Percentiles rank a stretch among this genome's conserved stretches.
Conservation (phyloP, 768 basidiomycete genomes). For the Lactarius hatsudake region DNA sequence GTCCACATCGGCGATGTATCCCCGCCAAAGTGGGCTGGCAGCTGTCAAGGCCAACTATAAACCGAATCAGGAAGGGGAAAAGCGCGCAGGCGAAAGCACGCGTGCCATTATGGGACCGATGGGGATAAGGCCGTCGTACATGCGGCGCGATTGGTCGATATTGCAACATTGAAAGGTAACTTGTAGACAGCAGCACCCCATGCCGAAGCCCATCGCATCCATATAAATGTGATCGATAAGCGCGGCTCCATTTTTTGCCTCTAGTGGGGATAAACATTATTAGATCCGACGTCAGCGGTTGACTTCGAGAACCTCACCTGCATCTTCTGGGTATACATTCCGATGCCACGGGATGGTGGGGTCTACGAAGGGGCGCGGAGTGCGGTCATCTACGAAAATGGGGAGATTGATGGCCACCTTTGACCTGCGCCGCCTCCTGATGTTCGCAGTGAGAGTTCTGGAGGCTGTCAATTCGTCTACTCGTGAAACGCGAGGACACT, state of each 20-base stretch:
- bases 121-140: conserved; percentile 96
- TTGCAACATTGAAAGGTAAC: conserved; percentile 97
- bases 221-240: conserved; percentile 90
- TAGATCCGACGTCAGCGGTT: conserved; percentile 11
- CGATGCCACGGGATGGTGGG: conserved; percentile 90
- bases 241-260: conserved; percentile 89
- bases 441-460: conserved; percentile 97
- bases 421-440: conserved; percentile 82
- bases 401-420: conserved; percentile 97
- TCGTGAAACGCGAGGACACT: conserved; percentile 17
- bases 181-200: conserved; percentile 98
- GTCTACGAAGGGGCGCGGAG: conserved; percentile 87
- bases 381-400: conserved; percentile 82
- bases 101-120: conserved; percentile 91
- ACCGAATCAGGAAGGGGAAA: not conserved
- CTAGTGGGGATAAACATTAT: conserved; percentile 38
- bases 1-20: conserved; percentile 94
- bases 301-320: conserved; percentile 47
- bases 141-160: conserved; percentile 83
- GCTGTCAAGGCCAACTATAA: conserved; percentile 87
- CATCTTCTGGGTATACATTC: conserved; percentile 77
- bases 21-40: conserved; percentile 92
- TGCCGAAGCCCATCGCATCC: conserved; percentile 99
- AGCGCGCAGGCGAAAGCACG: not conserved
- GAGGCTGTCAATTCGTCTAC: not conserved